These are phyloP conservation scores for Capronia coronata DNA, from an alignment of 2,329 filamentous ascomycete genomes.

Conservation along the genomic window DNA sequence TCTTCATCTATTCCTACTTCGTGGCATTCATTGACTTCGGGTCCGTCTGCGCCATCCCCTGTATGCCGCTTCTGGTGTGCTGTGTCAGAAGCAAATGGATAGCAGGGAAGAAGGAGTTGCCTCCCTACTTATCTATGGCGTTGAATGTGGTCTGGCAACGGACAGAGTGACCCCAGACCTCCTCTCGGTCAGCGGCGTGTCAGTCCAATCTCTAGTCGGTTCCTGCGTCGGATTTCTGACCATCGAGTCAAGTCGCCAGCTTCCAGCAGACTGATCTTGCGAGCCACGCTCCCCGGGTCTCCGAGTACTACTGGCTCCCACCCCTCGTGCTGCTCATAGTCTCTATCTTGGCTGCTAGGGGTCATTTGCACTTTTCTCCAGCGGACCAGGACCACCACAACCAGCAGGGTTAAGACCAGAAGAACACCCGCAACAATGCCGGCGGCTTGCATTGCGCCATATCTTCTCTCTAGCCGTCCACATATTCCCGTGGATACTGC, in stretches of 20 bases:
- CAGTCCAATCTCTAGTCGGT: constrained; percentile 38
- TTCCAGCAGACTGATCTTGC: constrained; percentile 66
- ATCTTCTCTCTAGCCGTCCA: constrained; percentile 57
- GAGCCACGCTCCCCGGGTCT: constrained; percentile 61
- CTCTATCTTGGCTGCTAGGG: constrained; percentile 36
- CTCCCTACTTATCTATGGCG: too few relatives aligned
- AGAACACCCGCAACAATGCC: constrained; percentile 63
- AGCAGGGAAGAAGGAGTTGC: too few relatives aligned
- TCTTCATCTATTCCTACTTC: too few relatives aligned
- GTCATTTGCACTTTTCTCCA: constrained; percentile 64
- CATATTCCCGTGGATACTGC: constrained; percentile 63
- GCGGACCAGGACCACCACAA: constrained; percentile 57
- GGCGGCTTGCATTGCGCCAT: constrained; percentile 63
- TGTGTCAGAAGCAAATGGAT: too few relatives aligned
- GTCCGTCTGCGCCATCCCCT: too few relatives aligned
- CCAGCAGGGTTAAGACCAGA: constrained; percentile 56
- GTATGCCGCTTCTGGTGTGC: too few relatives aligned
- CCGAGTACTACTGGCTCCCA: constrained; percentile 68
- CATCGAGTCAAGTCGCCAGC: constrained; percentile 62
- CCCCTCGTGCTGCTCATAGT: constrained; percentile 2
- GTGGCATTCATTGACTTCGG: too few relatives aligned
- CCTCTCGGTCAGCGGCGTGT: constrained; percentile 6
- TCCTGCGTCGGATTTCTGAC: constrained; percentile 63
- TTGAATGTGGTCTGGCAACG: background rate
- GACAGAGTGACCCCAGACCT: background rate